phyloP scores from a whole-genome alignment of 78 protist genomes.

The Dictyostelium purpureum region DNA sequence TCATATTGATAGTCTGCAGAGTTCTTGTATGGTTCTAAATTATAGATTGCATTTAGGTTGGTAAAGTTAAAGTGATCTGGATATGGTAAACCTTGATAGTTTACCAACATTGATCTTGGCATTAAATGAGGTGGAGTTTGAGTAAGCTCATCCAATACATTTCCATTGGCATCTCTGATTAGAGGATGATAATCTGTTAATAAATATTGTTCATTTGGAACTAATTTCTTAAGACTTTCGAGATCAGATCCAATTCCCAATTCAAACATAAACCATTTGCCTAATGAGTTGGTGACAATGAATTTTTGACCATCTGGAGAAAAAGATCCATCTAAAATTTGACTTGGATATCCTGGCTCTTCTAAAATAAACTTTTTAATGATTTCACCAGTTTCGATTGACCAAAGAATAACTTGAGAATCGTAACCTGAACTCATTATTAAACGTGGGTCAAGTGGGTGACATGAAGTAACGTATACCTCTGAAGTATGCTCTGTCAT shows the following conservation, averaged over 20 bases:
- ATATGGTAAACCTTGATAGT: slow-evolving; percentile 35
- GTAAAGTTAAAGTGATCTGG: neutral
- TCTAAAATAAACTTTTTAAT: slow-evolving; percentile 35
- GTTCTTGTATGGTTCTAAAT: neutral
- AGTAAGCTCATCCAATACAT: slow-evolving; percentile 72
- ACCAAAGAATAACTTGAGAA: slow-evolving; percentile 59
- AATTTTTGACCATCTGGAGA: slow-evolving; percentile 71
- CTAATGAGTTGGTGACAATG: slow-evolving; percentile 22
- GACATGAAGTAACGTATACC: slow-evolving; percentile 40
- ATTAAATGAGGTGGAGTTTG: slow-evolving; percentile 66
- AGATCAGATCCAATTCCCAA: slow-evolving; percentile 14
- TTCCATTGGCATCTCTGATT: slow-evolving; percentile 31
- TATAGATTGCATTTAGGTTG: neutral
- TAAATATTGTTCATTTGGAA: slow-evolving; percentile 69
- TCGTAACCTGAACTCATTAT: slow-evolving; percentile 77
- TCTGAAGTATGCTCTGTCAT: slow-evolving; percentile 48
- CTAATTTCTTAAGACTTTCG: neutral
- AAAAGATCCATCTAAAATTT: slow-evolving; percentile 53
- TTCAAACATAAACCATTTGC: slow-evolving; percentile 70
- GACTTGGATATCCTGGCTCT: slow-evolving; percentile 4
- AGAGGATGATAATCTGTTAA: slow-evolving; percentile 59
- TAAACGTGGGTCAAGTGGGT: slow-evolving; percentile 43
- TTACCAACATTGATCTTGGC: slow-evolving; percentile 25
- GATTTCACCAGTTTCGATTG: slow-evolving; percentile 54
- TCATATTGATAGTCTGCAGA: neutral